A percentile compares a stretch with the other conserved stretches of the same genome.
Evolutionary conservation across 306 rosid genomes (phyloP).

Genomic region (Begonia loranthoides): DNA sequence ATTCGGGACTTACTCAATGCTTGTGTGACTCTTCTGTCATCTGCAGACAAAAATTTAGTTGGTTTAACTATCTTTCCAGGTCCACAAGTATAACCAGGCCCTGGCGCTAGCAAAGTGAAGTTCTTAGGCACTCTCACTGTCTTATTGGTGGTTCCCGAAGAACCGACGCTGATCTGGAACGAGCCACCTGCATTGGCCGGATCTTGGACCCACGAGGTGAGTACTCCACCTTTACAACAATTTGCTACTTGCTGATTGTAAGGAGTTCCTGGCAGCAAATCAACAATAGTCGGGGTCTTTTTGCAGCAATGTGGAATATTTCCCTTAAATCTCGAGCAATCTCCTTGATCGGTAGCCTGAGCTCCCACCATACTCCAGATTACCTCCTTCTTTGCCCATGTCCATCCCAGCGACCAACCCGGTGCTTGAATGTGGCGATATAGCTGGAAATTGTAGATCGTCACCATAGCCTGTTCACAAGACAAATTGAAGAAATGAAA

Average conservation of each 20-base stretch:
- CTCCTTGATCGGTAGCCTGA: slow-evolving; percentile 10
- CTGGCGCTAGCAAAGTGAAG: slow-evolving; percentile 6
- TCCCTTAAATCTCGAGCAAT: slow-evolving; percentile 5
- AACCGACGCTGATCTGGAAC: slow-evolving; percentile 9
- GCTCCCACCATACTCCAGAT: slow-evolving; percentile 8
- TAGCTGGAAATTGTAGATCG: slow-evolving; percentile 74
- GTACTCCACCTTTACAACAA: slow-evolving; percentile 10
- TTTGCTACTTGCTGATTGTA: slow-evolving; percentile 3
- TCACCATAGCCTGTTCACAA: slow-evolving; percentile 50
- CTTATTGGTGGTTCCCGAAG: slow-evolving; percentile 3
- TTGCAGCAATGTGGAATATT: slow-evolving; percentile 10
- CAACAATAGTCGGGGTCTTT: slow-evolving; percentile 6
- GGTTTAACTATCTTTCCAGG: slow-evolving; percentile 6
- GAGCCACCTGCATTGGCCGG: slow-evolving; percentile 3
- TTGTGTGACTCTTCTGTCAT: slow-evolving; percentile 9
- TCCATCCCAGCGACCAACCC: slow-evolving; percentile 42
- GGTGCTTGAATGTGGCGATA: slow-evolving; percentile 77
- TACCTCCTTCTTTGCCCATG: slow-evolving; percentile 12
- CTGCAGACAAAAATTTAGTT: slow-evolving; percentile 3
- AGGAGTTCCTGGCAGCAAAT: slow-evolving; percentile 4
- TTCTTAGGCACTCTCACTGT: slow-evolving; percentile 6
- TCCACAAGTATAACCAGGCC: slow-evolving; percentile 14
- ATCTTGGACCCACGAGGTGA: slow-evolving; percentile 6
- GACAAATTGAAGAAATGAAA: slow-evolving; percentile 8
- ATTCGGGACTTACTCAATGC: slow-evolving; percentile 6